Conservation (phyloP, 352 stramenopile species). For the Globisporangium emineosum region DNA sequence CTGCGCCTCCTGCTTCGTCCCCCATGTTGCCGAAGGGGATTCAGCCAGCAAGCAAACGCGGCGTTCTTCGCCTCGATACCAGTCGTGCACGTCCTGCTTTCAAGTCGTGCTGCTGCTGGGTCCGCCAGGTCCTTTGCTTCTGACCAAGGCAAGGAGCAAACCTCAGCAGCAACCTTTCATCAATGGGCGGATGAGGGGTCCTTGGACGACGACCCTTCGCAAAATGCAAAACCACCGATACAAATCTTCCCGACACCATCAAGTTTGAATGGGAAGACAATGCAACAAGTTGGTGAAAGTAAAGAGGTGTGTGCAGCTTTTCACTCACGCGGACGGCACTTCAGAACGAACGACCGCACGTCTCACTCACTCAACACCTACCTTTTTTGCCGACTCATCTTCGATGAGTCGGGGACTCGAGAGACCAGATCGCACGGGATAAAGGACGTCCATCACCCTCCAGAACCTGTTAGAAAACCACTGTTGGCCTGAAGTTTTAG, state of each 20-base stretch:
- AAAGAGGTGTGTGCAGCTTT: background rate
- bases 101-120: background rate
- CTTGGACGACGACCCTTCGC: background rate
- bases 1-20: constrained; percentile 35
- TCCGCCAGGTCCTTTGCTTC: constrained; percentile 9
- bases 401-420: too few species aligned
- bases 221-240: constrained; percentile 8
- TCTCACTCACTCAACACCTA: too few species aligned
- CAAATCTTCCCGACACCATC: background rate
- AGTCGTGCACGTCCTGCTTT: background rate
- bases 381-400: too few species aligned
- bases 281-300: background rate
- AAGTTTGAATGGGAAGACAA: background rate
- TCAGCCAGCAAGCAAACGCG: constrained; percentile 10
- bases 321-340: background rate
- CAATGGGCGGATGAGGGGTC: background rate
- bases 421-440: too few species aligned
- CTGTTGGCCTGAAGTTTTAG: too few species aligned
- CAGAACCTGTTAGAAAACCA: too few species aligned
- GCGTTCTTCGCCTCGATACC: background rate
- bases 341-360: too few species aligned
- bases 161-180: constrained; percentile 3
- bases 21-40: constrained; percentile 30
- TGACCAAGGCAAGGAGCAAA: background rate
- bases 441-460: too few species aligned